Evolutionary conservation across 225 moss, liverwort and hornwort genomes (phyloP).

Genomic region (Physcomitrium patens): DNA sequence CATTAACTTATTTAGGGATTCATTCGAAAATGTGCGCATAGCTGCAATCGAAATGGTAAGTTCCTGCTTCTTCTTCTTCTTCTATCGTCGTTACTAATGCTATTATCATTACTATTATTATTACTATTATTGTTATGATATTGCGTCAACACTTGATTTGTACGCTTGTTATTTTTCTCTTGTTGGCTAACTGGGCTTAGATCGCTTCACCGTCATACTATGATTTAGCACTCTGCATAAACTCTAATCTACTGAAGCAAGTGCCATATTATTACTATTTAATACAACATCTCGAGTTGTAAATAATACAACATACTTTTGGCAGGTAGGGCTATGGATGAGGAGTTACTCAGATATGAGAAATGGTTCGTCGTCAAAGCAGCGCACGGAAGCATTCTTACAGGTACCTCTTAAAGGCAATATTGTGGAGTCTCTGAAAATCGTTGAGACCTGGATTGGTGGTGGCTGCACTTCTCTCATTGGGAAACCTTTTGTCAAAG

Average conservation of each 20-base stretch:
- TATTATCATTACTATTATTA: not conserved
- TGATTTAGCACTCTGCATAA: not conserved
- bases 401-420: constrained; percentile 48
- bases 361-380: constrained; percentile 51
- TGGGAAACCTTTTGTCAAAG: too few species aligned
- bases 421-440: not conserved
- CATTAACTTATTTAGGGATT: constrained; percentile 70
- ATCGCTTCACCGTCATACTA: not conserved
- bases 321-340: constrained; percentile 68
- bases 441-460: not conserved
- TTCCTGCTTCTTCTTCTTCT: not conserved
- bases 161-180: not conserved
- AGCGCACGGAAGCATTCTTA: constrained; percentile 69
- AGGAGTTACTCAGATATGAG: constrained; percentile 39
- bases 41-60: constrained; percentile 82
- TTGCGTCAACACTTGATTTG: too few species aligned
- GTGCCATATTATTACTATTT: not conserved
- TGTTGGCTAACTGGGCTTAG: constrained; percentile 7
- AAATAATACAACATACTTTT: constrained; percentile 15
- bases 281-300: not conserved
- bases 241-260: not conserved
- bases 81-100: constrained; percentile 8
- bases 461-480: not conserved
- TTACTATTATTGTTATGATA: not conserved
- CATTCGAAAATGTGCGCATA: constrained; percentile 77